phyloP scores from a whole-genome alignment of 805 yeast genomes.

The Metschnikowia gelsemii region DNA sequence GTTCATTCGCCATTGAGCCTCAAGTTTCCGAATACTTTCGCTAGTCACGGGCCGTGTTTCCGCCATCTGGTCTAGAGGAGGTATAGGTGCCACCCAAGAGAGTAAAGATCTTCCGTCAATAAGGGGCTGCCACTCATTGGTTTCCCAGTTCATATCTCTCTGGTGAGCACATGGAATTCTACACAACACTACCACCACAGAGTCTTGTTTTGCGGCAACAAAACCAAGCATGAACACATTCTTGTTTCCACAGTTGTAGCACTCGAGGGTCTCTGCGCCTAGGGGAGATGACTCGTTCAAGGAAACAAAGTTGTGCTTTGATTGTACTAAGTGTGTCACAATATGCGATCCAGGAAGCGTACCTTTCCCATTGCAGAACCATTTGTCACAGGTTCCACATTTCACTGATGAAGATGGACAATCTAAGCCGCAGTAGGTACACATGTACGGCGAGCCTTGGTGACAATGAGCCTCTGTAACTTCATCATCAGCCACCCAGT shows the following conservation, averaged over 20 bases:
- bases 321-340: conserved; percentile 76
- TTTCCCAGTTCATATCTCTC: conserved; percentile 81
- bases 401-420: conserved; percentile 64
- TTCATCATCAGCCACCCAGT: conserved; percentile 4
- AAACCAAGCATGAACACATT: conserved; percentile 81
- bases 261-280: conserved; percentile 85
- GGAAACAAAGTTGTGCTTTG: conserved; percentile 72
- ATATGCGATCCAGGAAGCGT: conserved; percentile 70
- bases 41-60: conserved; percentile 56
- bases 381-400: conserved; percentile 73
- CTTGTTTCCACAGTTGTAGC: conserved; percentile 83
- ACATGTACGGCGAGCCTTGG: conserved; percentile 17
- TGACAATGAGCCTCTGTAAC: neutral
- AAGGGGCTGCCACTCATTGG: conserved; percentile 81
- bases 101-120: conserved; percentile 77
- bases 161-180: conserved; percentile 83
- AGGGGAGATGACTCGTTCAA: conserved; percentile 78
- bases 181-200: conserved; percentile 83
- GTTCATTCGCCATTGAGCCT: conserved; percentile 77
- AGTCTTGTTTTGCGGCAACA: conserved; percentile 81
- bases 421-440: conserved; percentile 74
- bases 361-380: conserved; percentile 85
- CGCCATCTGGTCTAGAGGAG: conserved; percentile 62
- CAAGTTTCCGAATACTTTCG: conserved; percentile 68
- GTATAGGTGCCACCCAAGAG: conserved; percentile 77